Percentiles rank a stretch among this genome's conserved stretches.
phyloP scores from a whole-genome alignment of 1,139 yeast genomes.

The Meyerozyma guilliermondii region DNA sequence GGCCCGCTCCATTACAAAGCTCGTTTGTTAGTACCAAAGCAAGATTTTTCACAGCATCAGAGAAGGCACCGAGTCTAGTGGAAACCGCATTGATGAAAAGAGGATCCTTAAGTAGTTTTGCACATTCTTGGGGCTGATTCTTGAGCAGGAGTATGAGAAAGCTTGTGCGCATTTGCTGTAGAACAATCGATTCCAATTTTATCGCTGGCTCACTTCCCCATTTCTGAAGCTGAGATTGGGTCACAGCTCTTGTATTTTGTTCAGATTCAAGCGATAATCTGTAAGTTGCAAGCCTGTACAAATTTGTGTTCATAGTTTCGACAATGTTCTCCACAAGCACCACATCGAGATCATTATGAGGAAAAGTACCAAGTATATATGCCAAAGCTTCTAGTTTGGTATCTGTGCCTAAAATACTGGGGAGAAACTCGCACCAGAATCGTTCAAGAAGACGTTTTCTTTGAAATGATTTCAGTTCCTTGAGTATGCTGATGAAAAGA shows the following conservation, averaged over 20 bases:
- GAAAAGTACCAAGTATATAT: constrained; percentile 4
- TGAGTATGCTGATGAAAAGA: constrained; percentile 13
- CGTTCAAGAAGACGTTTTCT: constrained; percentile 14
- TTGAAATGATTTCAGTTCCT: constrained; percentile 24
- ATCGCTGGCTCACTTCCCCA: constrained; percentile 30
- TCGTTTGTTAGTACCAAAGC: constrained; percentile 46
- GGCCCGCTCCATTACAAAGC: constrained; percentile 29
- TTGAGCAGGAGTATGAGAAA: constrained; percentile 25
- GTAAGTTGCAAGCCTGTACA: constrained; percentile 15
- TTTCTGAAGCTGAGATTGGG: constrained; percentile 11
- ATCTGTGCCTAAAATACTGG: not conserved
- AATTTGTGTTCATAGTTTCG: constrained; percentile 7
- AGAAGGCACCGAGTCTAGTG: constrained; percentile 38
- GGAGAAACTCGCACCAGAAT: constrained; percentile 7
- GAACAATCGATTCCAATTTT: constrained; percentile 28
- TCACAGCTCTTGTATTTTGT: constrained; percentile 5
- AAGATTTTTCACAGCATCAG: constrained; percentile 34
- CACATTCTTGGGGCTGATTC: constrained; percentile 12
- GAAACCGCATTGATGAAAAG: constrained; percentile 40
- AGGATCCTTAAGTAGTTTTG: constrained; percentile 18
- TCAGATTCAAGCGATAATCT: constrained; percentile 7
- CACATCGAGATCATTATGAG: constrained; percentile 10
- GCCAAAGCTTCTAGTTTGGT: constrained; percentile 4
- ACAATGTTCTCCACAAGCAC: constrained; percentile 16
- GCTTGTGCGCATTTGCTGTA: constrained; percentile 33